Percentiles rank a stretch among this genome's conserved stretches.
phyloP scores from a whole-genome alignment of 2,329 filamentous ascomycete species.

The Allantophomopsis cytisporea region DNA sequence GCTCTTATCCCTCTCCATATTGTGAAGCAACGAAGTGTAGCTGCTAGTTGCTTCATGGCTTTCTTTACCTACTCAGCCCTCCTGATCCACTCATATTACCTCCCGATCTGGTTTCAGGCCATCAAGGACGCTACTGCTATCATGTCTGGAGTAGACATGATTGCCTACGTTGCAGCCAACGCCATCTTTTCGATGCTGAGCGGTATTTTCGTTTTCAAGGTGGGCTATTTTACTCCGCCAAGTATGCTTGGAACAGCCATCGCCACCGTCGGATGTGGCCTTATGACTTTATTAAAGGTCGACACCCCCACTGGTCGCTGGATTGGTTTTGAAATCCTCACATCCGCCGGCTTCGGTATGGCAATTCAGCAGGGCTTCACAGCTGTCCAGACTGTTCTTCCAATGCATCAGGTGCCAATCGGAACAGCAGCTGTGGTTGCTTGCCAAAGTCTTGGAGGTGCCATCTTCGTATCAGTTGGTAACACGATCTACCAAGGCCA shows the following conservation, averaged over 20 bases:
- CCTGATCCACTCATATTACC: constrained; percentile 3
- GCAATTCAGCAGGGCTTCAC: constrained; percentile 8
- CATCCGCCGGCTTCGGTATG: constrained; percentile 28
- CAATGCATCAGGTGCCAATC: constrained; percentile 11
- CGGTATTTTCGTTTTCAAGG: not conserved
- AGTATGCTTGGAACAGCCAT: not conserved
- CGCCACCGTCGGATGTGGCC: constrained; percentile 1
- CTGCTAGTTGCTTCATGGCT: constrained; percentile 2
- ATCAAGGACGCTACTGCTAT: constrained; percentile 8
- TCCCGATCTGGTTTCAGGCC: constrained; percentile 16
- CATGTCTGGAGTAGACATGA: constrained; percentile 8
- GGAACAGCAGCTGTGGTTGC: constrained; percentile 17
- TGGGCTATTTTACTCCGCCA: constrained; percentile 2
- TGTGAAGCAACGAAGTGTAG: constrained; percentile 5
- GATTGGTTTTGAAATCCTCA: constrained; percentile 21
- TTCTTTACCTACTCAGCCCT: not conserved
- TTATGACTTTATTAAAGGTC: not conserved
- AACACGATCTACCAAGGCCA: constrained; percentile 13
- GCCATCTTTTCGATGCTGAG: constrained; percentile 2
- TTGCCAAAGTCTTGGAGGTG: constrained; percentile 11
- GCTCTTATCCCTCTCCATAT: constrained; percentile 7
- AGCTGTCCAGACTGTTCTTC: constrained; percentile 16
- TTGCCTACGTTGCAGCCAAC: constrained; percentile 19
- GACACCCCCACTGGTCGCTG: not conserved
- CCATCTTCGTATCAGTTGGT: constrained; percentile 11